Conservation (phyloP, 495 filamentous ascomycete genomes). For the Penicillium taxi region DNA sequence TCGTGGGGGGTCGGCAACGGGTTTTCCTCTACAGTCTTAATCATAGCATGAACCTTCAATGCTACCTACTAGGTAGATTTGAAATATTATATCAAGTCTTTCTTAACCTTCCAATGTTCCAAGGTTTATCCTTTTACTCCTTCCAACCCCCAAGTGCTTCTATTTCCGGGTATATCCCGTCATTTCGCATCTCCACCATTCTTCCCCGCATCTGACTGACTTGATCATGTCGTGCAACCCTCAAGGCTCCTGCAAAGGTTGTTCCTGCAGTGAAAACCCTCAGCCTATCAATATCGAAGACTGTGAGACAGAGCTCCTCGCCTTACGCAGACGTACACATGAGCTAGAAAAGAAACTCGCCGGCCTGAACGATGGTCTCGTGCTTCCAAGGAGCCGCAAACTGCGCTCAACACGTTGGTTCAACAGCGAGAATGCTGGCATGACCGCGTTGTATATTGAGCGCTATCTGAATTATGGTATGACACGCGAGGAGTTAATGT, state of each 20-base stretch:
- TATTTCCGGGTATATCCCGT: no score
- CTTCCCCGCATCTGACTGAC: no score
- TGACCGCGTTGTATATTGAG: slow-evolving; percentile 47
- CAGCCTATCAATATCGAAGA: slow-evolving; percentile 19
- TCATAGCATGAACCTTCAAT: no score
- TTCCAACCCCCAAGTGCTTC: no score
- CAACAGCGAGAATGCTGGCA: slow-evolving; percentile 39
- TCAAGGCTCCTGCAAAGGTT: slow-evolving; percentile 31
- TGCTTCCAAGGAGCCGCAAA: slow-evolving; percentile 19
- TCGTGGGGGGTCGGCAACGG: no score
- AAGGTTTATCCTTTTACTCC: no score
- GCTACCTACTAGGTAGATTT: no score
- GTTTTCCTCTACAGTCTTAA: no score
- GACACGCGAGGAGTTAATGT: slow-evolving; percentile 46
- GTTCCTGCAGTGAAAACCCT: slow-evolving; percentile 25
- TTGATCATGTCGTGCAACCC: slow-evolving; percentile 30
- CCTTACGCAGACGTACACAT: slow-evolving; percentile 19
- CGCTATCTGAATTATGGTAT: slow-evolving; percentile 50
- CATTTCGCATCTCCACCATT: no score
- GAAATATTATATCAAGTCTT: no score
- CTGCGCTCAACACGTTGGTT: slow-evolving; percentile 45
- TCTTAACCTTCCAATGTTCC: no score
- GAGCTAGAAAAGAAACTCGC: slow-evolving; percentile 19
- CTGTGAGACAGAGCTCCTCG: slow-evolving; percentile 17
- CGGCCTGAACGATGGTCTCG: slow-evolving; percentile 1